Conservation (phyloP, 345 rosid species). For the Mangifera indica region DNA sequence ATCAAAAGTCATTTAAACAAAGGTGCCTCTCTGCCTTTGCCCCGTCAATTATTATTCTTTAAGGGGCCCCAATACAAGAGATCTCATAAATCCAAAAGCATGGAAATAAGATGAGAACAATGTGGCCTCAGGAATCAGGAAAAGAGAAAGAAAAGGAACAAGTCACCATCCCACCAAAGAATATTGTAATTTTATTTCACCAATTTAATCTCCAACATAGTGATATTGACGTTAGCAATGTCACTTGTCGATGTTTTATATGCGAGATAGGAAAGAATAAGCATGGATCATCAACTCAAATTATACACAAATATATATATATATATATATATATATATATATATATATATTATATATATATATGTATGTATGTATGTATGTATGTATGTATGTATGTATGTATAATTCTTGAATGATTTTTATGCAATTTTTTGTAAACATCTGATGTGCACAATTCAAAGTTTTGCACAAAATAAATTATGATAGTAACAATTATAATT, state of each 20-base stretch:
- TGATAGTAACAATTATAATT: too few relatives aligned
- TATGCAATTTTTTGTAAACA: too few relatives aligned
- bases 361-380: too few relatives aligned
- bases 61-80: slow-evolving; percentile 49
- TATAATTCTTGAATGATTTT: too few relatives aligned
- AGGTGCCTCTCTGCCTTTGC: slow-evolving; percentile 28
- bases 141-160: slow-evolving; percentile 40
- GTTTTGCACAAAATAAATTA: too few relatives aligned
- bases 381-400: too few relatives aligned
- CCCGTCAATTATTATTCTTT: slow-evolving; percentile 60
- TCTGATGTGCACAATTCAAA: too few relatives aligned
- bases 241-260: slow-evolving; percentile 27
- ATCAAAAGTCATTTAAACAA: slow-evolving; percentile 58
- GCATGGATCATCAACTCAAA: not conserved
- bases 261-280: slow-evolving; percentile 6
- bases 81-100: slow-evolving; percentile 39
- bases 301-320: too few relatives aligned
- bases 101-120: slow-evolving; percentile 42
- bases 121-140: slow-evolving; percentile 47
- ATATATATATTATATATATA: too few relatives aligned
- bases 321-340: too few relatives aligned
- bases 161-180: slow-evolving; percentile 40
- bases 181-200: slow-evolving; percentile 15
- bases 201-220: slow-evolving; percentile 20
- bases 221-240: slow-evolving; percentile 41